Evolutionary conservation across 371 early-diverging fungal genomes (phyloP).

Genomic region (Rhizopus sp.): DNA sequence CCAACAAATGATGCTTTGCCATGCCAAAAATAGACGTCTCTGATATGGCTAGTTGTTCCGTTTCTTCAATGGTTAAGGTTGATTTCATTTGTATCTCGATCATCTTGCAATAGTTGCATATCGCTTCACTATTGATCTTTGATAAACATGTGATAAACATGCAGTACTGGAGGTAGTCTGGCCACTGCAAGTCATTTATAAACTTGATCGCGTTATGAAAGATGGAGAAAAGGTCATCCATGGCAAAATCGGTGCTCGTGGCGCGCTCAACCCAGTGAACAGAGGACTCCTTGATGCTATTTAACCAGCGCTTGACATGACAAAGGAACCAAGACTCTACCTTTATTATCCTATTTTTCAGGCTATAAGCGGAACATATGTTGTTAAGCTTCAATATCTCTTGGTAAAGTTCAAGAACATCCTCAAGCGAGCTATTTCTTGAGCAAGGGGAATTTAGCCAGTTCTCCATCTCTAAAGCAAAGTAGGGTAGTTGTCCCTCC

Average conservation of each 20-base stretch:
- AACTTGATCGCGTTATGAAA: constrained; percentile 67
- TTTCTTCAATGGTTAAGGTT: constrained; percentile 15
- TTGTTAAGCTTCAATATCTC: constrained; percentile 27
- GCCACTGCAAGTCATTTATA: constrained; percentile 64
- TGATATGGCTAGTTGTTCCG: not conserved
- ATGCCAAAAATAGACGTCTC: constrained; percentile 13
- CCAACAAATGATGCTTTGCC: constrained; percentile 26
- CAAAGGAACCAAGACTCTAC: constrained; percentile 59
- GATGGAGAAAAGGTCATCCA: constrained; percentile 67
- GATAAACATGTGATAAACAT: constrained; percentile 63
- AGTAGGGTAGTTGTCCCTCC: constrained; percentile 39
- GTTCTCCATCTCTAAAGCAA: constrained; percentile 45
- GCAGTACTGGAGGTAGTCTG: constrained; percentile 62
- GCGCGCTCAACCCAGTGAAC: constrained; percentile 54
- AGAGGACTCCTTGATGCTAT: constrained; percentile 42
- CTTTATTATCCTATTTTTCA: constrained; percentile 33
- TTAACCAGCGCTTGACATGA: constrained; percentile 54
- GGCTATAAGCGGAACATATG: constrained; percentile 28
- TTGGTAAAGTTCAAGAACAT: constrained; percentile 35
- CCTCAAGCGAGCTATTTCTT: constrained; percentile 27
- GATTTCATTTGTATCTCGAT: constrained; percentile 25
- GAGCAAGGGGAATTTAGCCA: constrained; percentile 28
- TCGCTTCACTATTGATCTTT: constrained; percentile 43
- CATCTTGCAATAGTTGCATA: constrained; percentile 35
- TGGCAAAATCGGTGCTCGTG: constrained; percentile 59